These are phyloP conservation scores for Coemansia sp. DNA, from an alignment of 192 early-diverging fungal species.

Conservation along the genomic window DNA sequence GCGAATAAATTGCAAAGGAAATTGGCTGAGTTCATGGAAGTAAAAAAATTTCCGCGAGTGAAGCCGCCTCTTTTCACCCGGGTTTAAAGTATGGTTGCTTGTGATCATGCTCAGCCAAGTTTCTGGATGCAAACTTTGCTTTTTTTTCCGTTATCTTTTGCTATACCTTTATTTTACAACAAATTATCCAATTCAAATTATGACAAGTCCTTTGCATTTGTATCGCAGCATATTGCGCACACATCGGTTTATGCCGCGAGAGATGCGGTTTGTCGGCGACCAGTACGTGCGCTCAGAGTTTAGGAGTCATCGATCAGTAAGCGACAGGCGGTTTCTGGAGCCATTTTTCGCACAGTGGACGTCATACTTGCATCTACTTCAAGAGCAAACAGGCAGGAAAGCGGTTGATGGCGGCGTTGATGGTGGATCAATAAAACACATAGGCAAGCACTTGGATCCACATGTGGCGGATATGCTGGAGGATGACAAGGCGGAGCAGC, in stretches of 20 bases:
- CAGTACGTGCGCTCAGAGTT: slow-evolving; percentile 56
- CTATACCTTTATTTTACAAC: background rate
- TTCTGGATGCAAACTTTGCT: background rate
- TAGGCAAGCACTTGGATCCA: slow-evolving; percentile 42
- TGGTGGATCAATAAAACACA: background rate
- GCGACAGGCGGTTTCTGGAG: slow-evolving; percentile 37
- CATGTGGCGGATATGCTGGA: slow-evolving; percentile 40
- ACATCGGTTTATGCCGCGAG: slow-evolving; percentile 43
- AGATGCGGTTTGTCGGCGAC: slow-evolving; percentile 57
- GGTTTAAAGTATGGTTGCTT: background rate
- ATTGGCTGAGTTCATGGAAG: background rate
- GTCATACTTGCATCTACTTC: slow-evolving; percentile 31
- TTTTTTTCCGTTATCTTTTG: background rate
- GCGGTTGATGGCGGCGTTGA: background rate
- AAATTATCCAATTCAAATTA: background rate
- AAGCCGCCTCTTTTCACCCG: background rate
- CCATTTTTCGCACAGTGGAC: slow-evolving; percentile 54
- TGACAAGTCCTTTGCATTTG: slow-evolving; percentile 33
- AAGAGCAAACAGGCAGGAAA: slow-evolving; percentile 21
- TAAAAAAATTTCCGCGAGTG: background rate
- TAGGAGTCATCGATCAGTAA: slow-evolving; percentile 44
- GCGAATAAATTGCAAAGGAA: background rate
- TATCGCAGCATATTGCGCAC: slow-evolving; percentile 42
- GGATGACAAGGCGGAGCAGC: slow-evolving; percentile 55
- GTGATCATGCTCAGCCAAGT: background rate